Conservation (phyloP, 73 alveolate genomes). For the Tetrahymena borealis region DNA sequence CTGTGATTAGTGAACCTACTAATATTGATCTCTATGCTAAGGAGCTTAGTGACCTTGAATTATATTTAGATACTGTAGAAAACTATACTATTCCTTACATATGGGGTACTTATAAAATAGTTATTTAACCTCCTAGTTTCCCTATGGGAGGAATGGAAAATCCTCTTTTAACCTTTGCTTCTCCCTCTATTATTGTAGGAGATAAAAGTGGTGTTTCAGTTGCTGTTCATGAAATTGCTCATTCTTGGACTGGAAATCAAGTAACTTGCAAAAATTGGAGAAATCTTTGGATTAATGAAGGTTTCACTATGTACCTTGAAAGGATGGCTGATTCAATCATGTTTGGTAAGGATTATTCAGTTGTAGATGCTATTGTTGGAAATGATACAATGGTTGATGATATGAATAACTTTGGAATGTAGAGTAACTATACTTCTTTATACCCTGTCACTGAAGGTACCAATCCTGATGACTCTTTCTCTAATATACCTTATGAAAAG, state of each 20-base stretch:
- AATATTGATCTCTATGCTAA: conserved; percentile 29
- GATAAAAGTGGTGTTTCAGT: conserved; percentile 65
- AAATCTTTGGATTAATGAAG: conserved; percentile 85
- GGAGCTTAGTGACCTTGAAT: conserved; percentile 55
- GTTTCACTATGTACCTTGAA: conserved; percentile 70
- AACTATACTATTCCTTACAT: conserved; percentile 52
- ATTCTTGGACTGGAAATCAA: conserved; percentile 81
- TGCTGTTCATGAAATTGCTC: conserved; percentile 78
- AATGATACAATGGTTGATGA: conserved; percentile 3
- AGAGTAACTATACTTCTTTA: conserved; percentile 62
- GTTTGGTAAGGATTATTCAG: conserved; percentile 13
- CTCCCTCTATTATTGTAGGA: conserved; percentile 72
- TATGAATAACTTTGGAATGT: conserved; percentile 45
- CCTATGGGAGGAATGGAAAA: conserved; percentile 94
- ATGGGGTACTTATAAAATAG: conserved; percentile 72
- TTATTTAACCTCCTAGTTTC: conserved; percentile 77
- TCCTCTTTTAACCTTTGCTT: conserved; percentile 78
- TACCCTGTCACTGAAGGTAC: conserved; percentile 65
- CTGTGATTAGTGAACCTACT: conserved; percentile 61
- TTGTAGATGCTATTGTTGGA: conserved; percentile 5
- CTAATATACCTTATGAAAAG: conserved; percentile 94
- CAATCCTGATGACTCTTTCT: conserved; percentile 97
- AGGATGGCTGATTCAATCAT: conserved; percentile 48
- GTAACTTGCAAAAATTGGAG: conserved; percentile 80
- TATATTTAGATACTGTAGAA: conserved; percentile 47